These are phyloP conservation scores for Fragaria vesca DNA, from an alignment of 306 rosid species.

Conservation along the genomic window DNA sequence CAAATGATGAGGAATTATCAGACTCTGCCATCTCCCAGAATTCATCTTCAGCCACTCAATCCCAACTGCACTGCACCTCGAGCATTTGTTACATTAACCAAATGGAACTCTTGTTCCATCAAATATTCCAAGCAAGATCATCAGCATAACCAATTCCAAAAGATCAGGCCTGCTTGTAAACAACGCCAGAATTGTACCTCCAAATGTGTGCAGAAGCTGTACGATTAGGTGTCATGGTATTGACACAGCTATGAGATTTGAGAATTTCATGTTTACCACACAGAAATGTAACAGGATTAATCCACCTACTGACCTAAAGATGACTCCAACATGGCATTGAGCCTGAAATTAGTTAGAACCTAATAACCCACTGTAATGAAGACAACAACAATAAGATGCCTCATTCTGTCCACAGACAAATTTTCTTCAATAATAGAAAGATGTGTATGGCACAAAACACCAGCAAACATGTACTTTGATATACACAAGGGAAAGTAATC, in stretches of 20 bases:
- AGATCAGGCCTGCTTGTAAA: slow-evolving; percentile 41
- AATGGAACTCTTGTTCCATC: slow-evolving; percentile 63
- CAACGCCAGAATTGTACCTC: slow-evolving; percentile 51
- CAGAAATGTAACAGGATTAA: slow-evolving; percentile 18
- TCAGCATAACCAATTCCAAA: slow-evolving; percentile 44
- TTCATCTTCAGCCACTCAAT: slow-evolving; percentile 25
- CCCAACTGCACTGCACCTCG: slow-evolving; percentile 40
- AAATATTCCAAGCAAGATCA: slow-evolving; percentile 40
- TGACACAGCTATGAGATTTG: slow-evolving; percentile 39
- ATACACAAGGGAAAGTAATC: neutral
- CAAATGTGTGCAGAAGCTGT: slow-evolving; percentile 47
- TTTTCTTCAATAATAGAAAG: neutral
- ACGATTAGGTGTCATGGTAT: slow-evolving; percentile 54
- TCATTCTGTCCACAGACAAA: neutral
- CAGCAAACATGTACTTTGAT: neutral
- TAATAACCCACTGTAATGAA: neutral
- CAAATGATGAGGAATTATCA: slow-evolving; percentile 48
- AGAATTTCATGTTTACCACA: slow-evolving; percentile 11
- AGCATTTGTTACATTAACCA: slow-evolving; percentile 45
- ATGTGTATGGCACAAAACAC: neutral
- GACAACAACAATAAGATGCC: neutral
- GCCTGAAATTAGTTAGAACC: neutral
- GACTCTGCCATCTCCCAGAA: slow-evolving; percentile 28
- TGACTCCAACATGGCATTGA: slow-evolving; percentile 7
- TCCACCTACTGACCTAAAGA: slow-evolving; percentile 10